Evolutionary conservation across 2,329 filamentous ascomycete genomes (phyloP).

Genomic region (Fusarium bulbicola): DNA sequence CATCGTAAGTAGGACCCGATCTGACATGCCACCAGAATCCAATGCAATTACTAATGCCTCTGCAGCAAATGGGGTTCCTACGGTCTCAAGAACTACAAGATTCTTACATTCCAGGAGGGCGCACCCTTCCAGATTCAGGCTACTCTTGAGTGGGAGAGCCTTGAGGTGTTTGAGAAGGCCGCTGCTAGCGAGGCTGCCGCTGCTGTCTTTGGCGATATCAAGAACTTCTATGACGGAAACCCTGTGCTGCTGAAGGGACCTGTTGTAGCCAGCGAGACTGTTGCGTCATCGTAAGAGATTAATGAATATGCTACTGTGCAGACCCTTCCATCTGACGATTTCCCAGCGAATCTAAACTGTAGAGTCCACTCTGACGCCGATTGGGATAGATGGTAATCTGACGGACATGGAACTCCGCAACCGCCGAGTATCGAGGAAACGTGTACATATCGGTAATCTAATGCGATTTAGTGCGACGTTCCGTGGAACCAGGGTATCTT

Average conservation of each 20-base stretch:
- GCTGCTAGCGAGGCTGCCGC: background rate
- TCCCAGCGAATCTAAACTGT: background rate
- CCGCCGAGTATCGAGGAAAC: background rate
- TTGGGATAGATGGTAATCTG: too few relatives aligned
- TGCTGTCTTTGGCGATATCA: conserved; percentile 38
- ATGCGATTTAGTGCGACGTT: background rate
- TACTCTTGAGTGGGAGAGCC: conserved; percentile 32
- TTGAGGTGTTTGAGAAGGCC: conserved; percentile 32
- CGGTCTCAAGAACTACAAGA: conserved; percentile 37
- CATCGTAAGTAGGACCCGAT: conserved; percentile 22
- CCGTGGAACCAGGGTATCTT: background rate
- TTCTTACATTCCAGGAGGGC: conserved; percentile 29
- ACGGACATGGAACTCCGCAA: background rate
- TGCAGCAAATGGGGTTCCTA: conserved; percentile 29
- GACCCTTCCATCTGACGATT: background rate
- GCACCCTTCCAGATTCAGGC: conserved; percentile 39
- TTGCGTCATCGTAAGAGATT: conserved; percentile 1
- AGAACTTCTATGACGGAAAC: conserved; percentile 24
- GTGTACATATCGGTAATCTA: background rate
- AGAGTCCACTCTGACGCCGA: background rate
- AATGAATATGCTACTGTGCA: background rate
- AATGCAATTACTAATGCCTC: background rate
- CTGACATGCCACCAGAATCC: background rate
- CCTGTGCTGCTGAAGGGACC: conserved; percentile 38
- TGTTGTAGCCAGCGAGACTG: conserved; percentile 9